Evolutionary conservation across 2,329 filamentous ascomycete genomes (phyloP), one percentile per base, ranked within the genome.

Genomic region (Fusarium hostae): DNA sequence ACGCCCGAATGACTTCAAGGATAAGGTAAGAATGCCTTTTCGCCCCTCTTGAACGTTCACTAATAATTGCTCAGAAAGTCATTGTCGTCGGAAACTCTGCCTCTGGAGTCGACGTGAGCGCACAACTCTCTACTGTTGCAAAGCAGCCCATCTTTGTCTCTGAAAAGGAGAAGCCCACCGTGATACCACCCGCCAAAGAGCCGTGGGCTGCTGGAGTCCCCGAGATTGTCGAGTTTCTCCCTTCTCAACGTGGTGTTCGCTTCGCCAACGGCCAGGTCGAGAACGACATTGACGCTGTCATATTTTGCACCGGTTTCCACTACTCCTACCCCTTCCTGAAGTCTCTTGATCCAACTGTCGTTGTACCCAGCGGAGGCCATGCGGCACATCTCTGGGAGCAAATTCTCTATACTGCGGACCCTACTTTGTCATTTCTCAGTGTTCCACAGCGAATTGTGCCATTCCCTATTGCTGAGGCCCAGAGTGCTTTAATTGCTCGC

Each of bases 291-390:
- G 94, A 97, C 76, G 86, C 88, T 0, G 82, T 97, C 15, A 78
- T 97, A 20, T 97, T 95, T 80, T 94, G 93, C 78, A 97, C 94
- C 0, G 94, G 94, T 1, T 97, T 96, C 77, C 88, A 95, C 67
- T 97, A 94, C 81, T 89, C 91, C 1, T 92, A 92, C 59, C 94
- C 94, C 0, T 97, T 97, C 75, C 76, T 90, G 9, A 76, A 79
- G 28, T 76, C 79, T 5, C 74, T 86, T 12, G 47, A 72, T 2
- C 77, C 89, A 1, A 80, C 85, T 1, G 76, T 91, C 8, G 84
- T 92, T 32, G 84, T 91, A 32, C 87, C 85, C 0, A 86, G 89
- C 47, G 92, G 92, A 4, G 84, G 84, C 48, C 84, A 89, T 52
- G 88, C 90, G 1, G 90, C 92, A 75, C 92, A 93, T 70, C 82